These are phyloP conservation scores for Bryum argenteum DNA, from an alignment of 225 moss, liverwort and hornwort species.

Conservation along the genomic window DNA sequence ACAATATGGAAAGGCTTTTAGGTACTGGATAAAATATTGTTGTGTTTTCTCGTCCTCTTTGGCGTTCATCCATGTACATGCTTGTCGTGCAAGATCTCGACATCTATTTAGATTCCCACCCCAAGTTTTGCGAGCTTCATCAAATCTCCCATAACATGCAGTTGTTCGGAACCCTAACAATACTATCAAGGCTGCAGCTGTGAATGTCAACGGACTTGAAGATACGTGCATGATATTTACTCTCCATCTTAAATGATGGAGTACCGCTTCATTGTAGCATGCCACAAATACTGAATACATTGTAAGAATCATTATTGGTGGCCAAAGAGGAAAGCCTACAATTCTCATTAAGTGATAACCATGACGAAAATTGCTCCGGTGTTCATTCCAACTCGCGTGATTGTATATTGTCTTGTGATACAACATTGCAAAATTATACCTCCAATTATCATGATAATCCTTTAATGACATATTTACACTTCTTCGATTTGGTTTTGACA, in stretches of 20 bases:
- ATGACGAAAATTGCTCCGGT: conserved; percentile 19
- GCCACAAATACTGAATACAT: background rate
- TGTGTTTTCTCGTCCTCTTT: background rate
- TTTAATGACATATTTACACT: conserved; percentile 22
- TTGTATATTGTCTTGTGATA: conserved; percentile 28
- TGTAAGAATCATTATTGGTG: background rate
- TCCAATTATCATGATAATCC: background rate
- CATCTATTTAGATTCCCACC: conserved; percentile 32
- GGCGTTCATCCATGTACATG: conserved; percentile 25
- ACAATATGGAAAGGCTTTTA: conserved; percentile 46
- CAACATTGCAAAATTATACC: background rate
- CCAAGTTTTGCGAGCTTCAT: conserved; percentile 36
- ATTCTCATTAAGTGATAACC: background rate
- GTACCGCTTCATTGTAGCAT: conserved; percentile 1
- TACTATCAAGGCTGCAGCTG: conserved; percentile 18
- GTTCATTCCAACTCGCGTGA: conserved; percentile 16
- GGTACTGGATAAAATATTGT: conserved; percentile 12
- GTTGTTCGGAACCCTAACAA: conserved; percentile 33
- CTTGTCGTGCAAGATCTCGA: conserved; percentile 30
- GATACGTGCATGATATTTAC: background rate
- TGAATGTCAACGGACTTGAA: conserved; percentile 19
- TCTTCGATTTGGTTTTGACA: background rate
- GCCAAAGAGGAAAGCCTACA: conserved; percentile 25
- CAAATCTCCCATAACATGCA: conserved; percentile 24
- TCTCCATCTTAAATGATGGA: background rate